Percentiles rank a stretch among this genome's conserved stretches.
Conservation (phyloP, 495 filamentous ascomycete genomes). For the Penicillium atrosanguineum region DNA sequence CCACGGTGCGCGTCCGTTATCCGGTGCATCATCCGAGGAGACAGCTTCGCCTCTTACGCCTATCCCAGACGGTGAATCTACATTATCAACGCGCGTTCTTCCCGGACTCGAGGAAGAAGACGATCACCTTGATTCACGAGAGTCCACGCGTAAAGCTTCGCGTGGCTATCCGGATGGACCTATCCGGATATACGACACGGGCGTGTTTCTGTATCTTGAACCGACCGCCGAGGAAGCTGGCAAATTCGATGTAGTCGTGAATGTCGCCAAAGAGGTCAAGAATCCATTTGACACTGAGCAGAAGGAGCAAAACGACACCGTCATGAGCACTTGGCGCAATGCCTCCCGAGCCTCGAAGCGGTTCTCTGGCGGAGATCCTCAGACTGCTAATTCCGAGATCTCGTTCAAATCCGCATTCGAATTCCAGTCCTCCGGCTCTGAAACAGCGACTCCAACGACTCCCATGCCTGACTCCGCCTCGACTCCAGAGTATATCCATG, state of each 20-base stretch:
- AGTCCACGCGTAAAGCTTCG: conserved; percentile 57
- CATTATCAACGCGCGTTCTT: conserved; percentile 26
- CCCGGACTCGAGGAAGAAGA: conserved; percentile 67
- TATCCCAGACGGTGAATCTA: conserved; percentile 22
- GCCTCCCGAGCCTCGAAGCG: conserved; percentile 32
- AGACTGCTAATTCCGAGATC: conserved; percentile 65
- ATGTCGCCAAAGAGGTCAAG: conserved; percentile 89
- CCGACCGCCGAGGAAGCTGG: conserved; percentile 81
- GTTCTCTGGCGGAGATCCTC: conserved; percentile 56
- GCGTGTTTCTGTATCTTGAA: conserved; percentile 89
- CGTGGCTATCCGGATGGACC: conserved; percentile 92
- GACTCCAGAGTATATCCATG: conserved; percentile 89
- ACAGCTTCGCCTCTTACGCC: conserved; percentile 28
- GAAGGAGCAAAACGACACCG: conserved; percentile 30
- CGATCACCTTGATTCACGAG: conserved; percentile 70
- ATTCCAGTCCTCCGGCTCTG: conserved; percentile 27
- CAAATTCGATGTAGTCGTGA: conserved; percentile 88
- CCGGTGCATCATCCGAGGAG: conserved; percentile 24
- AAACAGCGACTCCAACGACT: conserved; percentile 56
- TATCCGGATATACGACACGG: conserved; percentile 86
- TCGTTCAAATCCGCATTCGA: conserved; percentile 76
- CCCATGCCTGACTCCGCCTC: conserved; percentile 31
- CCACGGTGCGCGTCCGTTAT: conserved; percentile 27
- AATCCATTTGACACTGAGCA: conserved; percentile 69
- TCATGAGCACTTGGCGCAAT: conserved; percentile 44